These are phyloP conservation scores for Suillus luteus DNA, from an alignment of 768 basidiomycete genomes.

Conservation along the genomic window DNA sequence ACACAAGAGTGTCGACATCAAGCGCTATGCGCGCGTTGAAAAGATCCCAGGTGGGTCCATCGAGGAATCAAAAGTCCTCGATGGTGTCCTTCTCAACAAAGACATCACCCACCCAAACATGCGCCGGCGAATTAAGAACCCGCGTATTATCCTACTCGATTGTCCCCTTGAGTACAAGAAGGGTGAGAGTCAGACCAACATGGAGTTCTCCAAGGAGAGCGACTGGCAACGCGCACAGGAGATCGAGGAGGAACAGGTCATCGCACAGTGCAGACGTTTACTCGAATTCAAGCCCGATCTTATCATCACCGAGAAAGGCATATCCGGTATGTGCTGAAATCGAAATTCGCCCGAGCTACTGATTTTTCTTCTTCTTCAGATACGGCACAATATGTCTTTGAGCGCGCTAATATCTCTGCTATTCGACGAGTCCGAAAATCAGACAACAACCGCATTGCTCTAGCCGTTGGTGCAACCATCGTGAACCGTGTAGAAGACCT, in stretches of 20 bases:
- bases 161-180: slow-evolving; percentile 99
- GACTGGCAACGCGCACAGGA: slow-evolving; percentile 93
- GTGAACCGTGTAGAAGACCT: slow-evolving; percentile 96
- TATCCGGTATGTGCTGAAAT: slow-evolving; percentile 67
- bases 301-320: slow-evolving; percentile 96
- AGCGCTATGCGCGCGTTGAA: slow-evolving; percentile 96
- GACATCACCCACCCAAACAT: slow-evolving; percentile 98
- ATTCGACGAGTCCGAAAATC: slow-evolving; percentile 97
- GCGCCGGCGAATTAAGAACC: slow-evolving; percentile 88
- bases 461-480: slow-evolving; percentile 94
- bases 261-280: slow-evolving; percentile 78
- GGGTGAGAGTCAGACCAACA: slow-evolving; percentile 97
- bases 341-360: background rate
- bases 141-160: slow-evolving; percentile 86
- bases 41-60: slow-evolving; percentile 98
- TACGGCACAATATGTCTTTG: slow-evolving; percentile 88
- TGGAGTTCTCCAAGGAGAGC: slow-evolving; percentile 92
- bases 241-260: slow-evolving; percentile 97
- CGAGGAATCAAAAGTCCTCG: slow-evolving; percentile 84
- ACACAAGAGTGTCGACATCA: slow-evolving; percentile 92
- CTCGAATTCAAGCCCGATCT: slow-evolving; percentile 94
- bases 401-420: slow-evolving; percentile 87
- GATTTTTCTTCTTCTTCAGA: slow-evolving; percentile 47
- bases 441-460: slow-evolving; percentile 97
- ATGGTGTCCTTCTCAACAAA: slow-evolving; percentile 97